Base-by-base conservation (phyloP, 2,329 filamentous ascomycete genomes). In the Drechslerella dactyloides region DNA sequence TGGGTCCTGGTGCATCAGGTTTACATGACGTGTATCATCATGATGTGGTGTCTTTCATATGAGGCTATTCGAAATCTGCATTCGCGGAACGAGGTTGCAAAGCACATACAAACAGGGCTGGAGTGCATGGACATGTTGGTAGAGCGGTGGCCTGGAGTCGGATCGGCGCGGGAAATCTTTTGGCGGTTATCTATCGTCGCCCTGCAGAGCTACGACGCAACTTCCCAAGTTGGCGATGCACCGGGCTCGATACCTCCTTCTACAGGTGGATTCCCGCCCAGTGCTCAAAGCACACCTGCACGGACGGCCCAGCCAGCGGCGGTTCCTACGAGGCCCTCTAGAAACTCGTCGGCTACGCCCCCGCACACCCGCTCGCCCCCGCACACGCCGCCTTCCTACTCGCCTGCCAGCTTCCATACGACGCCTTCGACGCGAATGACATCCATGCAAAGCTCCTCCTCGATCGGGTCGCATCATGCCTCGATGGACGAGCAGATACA, bases 1-100 rank as follows among this genome's bases (percentile, higher is more conserved):
- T 97, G 93, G 93, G 89, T 96, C 48, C 96, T 96, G 77, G 86
- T 96, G 0, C 85, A 96, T 68, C 88, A 89, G 19, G 85, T 97
- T 44, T 97, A 96, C 81, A 94, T 96, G 87, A 88, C 90, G 2
- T 85, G 97, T 65, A 97, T 96, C 78, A 93, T 91, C 3, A 85
- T 97, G 55, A 84, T 99, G 0, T 99, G 94, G 94, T 87, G 90
- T 1, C 85, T 96, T 6, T 96, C 93, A 0, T 97, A 96, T 77
- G 85, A 89, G 2, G 89, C 93, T 74, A 88, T 97, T 23, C 88
- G 94, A 51, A 85, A 85, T 60, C 82, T 85, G 17, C 89, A 96
- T 78, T 79, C 84, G 2, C 86, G 88, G 19, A 87, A 91, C 50
- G 89, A 94, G 74, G 89, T 96, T 0, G 87, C 93, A 77, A 83